Base-by-base conservation (phyloP, 2,329 filamentous ascomycete genomes). In the Clarireedia monteithiana region DNA sequence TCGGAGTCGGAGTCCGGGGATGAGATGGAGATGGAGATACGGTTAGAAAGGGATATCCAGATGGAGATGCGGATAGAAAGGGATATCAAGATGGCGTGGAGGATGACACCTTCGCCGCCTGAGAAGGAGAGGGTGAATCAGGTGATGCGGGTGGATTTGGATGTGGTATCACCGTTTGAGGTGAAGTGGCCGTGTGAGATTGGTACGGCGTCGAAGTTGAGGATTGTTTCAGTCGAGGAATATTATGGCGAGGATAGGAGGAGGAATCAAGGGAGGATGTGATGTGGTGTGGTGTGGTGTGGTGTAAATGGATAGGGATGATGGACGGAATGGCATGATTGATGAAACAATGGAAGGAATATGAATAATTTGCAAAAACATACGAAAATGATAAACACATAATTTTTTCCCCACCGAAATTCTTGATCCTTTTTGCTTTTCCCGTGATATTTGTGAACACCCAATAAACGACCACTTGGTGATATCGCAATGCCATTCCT, bases 81-180 rank as follows among this genome's bases (percentile, higher is more conserved):
- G 30, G 30, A 34, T 14, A 9, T 34, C 1, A 34, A 34, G 30
- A 14, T 4, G 5, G 40, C 34, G 27, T 56, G 54, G 54, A 53
- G 40, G 38, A n/a, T 44, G 17, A 40, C 42, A 30, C 17, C 20
- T 20, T 24, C 48, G 5, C 20, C 7, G 27, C 50, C 10, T 5
- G 3, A 38, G 24, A 20, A 14, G 20, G 20, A 5, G 10, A 44
- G 10, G 14, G 24, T 4, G 20, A 40, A 9, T 23, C 6, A 4
- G 14, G 52, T 9, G 17, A 50, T 12, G 7, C 30, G 24, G 39
- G 38, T 44, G 40, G 14, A 38, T 6, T 27, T 51, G 12, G 20
- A 48, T 42, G n/a, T 56, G 24, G 30, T 27, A 20, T 39, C 54
- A 30, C 54, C 48, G 7, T 50, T 55, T 39, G 47, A 55, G 20